Conservation (phyloP, 2,329 filamentous ascomycete genomes). For the Samsoniella hepiali region DNA sequence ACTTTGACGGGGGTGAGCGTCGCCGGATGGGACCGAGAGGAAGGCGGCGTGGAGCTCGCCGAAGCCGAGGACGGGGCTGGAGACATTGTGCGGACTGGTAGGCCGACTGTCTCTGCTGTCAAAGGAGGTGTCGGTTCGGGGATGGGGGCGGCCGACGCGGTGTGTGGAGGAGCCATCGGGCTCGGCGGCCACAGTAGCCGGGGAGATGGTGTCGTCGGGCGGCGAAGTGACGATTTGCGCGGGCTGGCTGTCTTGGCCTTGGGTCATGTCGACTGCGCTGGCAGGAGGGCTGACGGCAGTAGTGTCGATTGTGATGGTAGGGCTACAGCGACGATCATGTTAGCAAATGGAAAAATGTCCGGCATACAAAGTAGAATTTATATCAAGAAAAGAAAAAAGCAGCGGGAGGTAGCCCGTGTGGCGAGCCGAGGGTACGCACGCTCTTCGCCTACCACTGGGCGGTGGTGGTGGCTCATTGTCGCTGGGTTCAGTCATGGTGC, state of each 20-base stretch:
- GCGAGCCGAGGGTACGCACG: constrained; percentile 32
- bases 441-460: constrained; percentile 32
- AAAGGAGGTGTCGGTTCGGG: constrained; percentile 57
- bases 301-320: constrained; percentile 55
- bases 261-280: constrained; percentile 29
- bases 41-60: constrained; percentile 51
- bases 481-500: constrained; percentile 25
- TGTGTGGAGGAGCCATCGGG: constrained; percentile 28
- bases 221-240: constrained; percentile 32
- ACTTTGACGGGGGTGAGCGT: constrained; percentile 59
- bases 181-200: constrained; percentile 34
- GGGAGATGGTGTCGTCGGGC: constrained; percentile 41
- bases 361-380: not conserved
- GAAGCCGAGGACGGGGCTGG: constrained; percentile 49
- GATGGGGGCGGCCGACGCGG: constrained; percentile 36
- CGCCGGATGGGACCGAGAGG: constrained; percentile 61
- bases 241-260: constrained; percentile 25
- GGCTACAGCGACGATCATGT: constrained; percentile 32
- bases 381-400: constrained; percentile 1
- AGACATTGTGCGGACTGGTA: constrained; percentile 70
- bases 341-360: not conserved
- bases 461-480: constrained; percentile 23
- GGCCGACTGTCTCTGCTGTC: constrained; percentile 65
- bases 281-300: constrained; percentile 37
- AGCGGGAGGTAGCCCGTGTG: constrained; percentile 11